Percentiles rank a stretch among this genome's conserved stretches.
These are phyloP conservation scores for Brassica juncea DNA, from an alignment of 345 rosid species.

Conservation along the genomic window DNA sequence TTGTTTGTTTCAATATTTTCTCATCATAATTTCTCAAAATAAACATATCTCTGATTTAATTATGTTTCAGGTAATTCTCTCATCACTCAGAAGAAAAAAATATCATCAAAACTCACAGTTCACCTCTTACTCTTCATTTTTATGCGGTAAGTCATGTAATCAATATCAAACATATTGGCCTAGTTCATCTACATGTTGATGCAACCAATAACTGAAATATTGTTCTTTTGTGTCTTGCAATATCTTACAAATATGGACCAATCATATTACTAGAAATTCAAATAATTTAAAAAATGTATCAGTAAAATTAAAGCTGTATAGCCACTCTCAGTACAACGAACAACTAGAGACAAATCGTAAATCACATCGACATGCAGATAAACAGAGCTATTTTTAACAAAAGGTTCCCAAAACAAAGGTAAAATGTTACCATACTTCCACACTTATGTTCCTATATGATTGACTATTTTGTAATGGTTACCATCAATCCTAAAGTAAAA, in stretches of 20 bases:
- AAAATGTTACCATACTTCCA: neutral
- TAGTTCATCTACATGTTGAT: neutral
- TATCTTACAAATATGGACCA: neutral
- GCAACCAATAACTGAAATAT: neutral
- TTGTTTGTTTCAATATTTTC: neutral
- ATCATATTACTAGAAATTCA: neutral
- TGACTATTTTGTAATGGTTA: neutral
- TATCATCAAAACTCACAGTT: neutral
- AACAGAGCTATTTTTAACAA: neutral
- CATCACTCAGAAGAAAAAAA: neutral
- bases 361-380: neutral
- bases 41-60: neutral
- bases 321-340: neutral
- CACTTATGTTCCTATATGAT: constrained; percentile 1
- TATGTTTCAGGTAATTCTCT: neutral
- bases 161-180: neutral
- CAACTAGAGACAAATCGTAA: neutral
- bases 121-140: neutral
- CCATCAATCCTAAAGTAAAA: neutral
- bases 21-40: neutral
- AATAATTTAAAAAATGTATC: neutral
- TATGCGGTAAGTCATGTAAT: neutral
- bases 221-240: neutral
- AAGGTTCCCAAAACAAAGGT: neutral
- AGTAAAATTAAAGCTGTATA: too few species aligned